Evolutionary conservation across 495 filamentous ascomycete genomes (phyloP), one percentile per base, ranked within the genome.

Genomic region (Chaetomium cochliodes): DNA sequence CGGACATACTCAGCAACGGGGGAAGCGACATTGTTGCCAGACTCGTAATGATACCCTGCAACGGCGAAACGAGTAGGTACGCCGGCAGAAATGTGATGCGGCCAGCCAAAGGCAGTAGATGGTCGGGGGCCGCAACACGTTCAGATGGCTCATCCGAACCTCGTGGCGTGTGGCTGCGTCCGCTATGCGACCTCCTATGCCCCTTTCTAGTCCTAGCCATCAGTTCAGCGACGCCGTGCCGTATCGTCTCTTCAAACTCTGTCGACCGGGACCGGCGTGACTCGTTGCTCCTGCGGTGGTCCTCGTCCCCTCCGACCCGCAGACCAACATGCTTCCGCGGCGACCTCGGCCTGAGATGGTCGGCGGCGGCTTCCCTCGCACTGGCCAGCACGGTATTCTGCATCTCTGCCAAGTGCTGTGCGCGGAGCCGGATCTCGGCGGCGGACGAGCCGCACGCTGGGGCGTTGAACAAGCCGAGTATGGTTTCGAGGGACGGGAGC

Each of bases 11-110:
- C 5, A 69, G 64, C 22, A 71, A 64, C 5, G 66, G 64, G 0
- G 71, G 67, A 53, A 81, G 69, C 25, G 85, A 87, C 63, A 85
- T 70, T 4, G 85, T 90, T 22, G 82, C 77, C 16, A 90, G 75
- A 59, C 76, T 80, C 30, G 82, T 86, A 23, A 87, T 70, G 0
- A 90, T 79, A 1, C 88, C 85, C 26, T 92, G 79, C 3, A 93
- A 80, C 2, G 93, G 92, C 5, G 92, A 96, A 42, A 98, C 80
- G 13, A 97, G 78, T 0, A 98, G 79, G 75, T 94, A 96, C 18
- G 85, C 83, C 8, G 83, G 80, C 13, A 70, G 73, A 25, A 74
- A 73, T 25, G 33, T 41, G 30, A 58, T 63, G 16, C 71, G 59
- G 30, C 70, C 65, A 15, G 69, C 52, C 5, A 81, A 23, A 0